A percentile compares a stretch with the other conserved stretches of the same genome.
Conservation (phyloP, 2,329 filamentous ascomycete species). For the Aspergillus fumigatiaffinis region DNA sequence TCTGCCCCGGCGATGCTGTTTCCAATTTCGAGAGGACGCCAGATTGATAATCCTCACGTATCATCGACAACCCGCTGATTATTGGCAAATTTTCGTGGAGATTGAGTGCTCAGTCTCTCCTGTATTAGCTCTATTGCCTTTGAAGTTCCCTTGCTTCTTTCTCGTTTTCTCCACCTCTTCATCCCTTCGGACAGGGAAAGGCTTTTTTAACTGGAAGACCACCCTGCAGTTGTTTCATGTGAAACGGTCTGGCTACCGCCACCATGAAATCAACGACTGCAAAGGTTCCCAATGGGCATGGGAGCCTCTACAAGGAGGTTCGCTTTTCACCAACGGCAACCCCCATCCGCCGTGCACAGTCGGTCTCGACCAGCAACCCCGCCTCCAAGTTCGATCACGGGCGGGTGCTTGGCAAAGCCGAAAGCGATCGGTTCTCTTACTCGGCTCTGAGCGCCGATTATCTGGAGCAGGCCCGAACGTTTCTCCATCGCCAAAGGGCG, state of each 20-base stretch:
- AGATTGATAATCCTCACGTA: too few relatives aligned
- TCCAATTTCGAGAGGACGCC: too few relatives aligned
- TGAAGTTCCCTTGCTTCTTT: background rate
- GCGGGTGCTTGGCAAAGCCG: conserved; percentile 15
- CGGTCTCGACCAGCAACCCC: conserved; percentile 35
- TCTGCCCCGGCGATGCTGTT: too few relatives aligned
- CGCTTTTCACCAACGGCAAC: conserved; percentile 39
- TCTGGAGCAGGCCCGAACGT: conserved; percentile 39
- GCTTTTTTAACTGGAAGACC: background rate
- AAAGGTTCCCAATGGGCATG: conserved; percentile 30
- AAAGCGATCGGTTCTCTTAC: conserved; percentile 11
- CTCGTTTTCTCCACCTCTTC: background rate
- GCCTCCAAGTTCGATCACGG: conserved; percentile 25
- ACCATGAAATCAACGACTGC: conserved; percentile 23
- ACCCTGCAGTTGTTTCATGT: conserved; percentile 6
- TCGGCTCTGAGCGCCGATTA: conserved; percentile 32
- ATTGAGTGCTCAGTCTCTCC: background rate
- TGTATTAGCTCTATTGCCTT: background rate
- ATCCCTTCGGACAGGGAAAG: background rate
- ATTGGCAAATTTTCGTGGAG: background rate
- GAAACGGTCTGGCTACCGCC: background rate
- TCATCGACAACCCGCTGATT: background rate
- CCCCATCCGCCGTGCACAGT: conserved; percentile 35
- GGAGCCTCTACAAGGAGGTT: conserved; percentile 38
- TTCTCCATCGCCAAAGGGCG: conserved; percentile 36